These are phyloP conservation scores for Venturiaceae sp. DNA, from an alignment of 2,329 filamentous ascomycete genomes.

Conservation along the genomic window DNA sequence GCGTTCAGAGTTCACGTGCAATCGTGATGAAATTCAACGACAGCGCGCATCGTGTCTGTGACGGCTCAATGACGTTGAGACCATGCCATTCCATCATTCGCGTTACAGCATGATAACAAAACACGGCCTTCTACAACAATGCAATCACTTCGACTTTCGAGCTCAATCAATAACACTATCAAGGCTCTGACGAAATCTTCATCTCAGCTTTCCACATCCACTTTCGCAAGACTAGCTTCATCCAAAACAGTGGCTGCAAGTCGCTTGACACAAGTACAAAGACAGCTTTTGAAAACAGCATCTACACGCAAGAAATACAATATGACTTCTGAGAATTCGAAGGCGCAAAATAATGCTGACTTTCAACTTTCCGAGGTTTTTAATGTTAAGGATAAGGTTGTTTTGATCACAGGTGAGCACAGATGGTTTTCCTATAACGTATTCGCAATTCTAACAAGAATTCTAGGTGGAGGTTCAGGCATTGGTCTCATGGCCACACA, in stretches of 20 bases:
- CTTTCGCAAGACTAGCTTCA: not conserved
- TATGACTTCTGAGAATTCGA: not conserved
- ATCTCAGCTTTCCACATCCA: not conserved
- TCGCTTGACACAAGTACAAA: not conserved
- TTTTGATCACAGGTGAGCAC: conserved; percentile 8
- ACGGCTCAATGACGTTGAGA: not conserved
- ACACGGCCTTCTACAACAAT: not conserved
- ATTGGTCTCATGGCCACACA: conserved; percentile 38
- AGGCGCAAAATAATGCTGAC: not conserved
- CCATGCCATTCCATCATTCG: not conserved
- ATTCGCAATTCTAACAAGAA: no score
- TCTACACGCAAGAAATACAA: not conserved
- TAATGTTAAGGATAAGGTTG: conserved; percentile 27
- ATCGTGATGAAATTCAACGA: not conserved
- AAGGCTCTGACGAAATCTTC: not conserved
- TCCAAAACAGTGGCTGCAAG: not conserved
- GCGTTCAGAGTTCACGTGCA: no score
- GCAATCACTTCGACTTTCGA: not conserved
- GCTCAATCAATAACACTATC: not conserved
- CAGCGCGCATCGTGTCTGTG: not conserved
- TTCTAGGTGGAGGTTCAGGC: conserved; percentile 35
- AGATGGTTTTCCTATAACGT: no score
- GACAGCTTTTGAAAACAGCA: not conserved
- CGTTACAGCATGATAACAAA: not conserved
- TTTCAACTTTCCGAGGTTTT: conserved; percentile 15